These are phyloP conservation scores for Aspergillus candidus DNA, from an alignment of 2,329 filamentous ascomycete genomes.

Conservation along the genomic window DNA sequence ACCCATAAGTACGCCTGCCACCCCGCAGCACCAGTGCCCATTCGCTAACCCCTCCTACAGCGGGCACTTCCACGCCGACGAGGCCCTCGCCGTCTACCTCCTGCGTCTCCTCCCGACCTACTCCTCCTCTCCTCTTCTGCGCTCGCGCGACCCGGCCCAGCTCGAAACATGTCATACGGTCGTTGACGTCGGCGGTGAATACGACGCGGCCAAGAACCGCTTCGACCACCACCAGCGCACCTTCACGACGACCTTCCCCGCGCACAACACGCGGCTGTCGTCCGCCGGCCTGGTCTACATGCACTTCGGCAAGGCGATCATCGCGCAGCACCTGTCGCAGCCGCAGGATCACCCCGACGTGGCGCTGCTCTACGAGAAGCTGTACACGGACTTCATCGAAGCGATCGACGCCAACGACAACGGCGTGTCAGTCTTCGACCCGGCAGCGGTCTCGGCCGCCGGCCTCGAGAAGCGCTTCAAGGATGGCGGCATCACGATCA, in stretches of 20 bases:
- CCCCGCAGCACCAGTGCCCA: background rate
- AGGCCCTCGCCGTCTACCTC: constrained; percentile 94
- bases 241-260: constrained; percentile 80
- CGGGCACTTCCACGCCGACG: constrained; percentile 98
- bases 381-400: constrained; percentile 92
- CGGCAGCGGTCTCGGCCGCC: constrained; percentile 60
- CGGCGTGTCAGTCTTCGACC: constrained; percentile 77
- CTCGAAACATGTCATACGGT: constrained; percentile 86
- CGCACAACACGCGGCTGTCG: constrained; percentile 78
- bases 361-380: constrained; percentile 71
- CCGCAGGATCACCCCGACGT: constrained; percentile 61
- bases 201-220: constrained; percentile 67
- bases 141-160: constrained; percentile 75
- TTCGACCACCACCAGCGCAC: constrained; percentile 97
- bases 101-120: constrained; percentile 84
- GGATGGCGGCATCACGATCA: constrained; percentile 74
- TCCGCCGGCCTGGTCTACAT: constrained; percentile 92
- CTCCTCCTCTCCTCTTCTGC: constrained; percentile 64
- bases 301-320: constrained; percentile 84
- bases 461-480: constrained; percentile 77
- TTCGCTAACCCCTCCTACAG: constrained; percentile 27
- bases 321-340: constrained; percentile 60
- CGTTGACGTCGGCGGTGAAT: constrained; percentile 95
- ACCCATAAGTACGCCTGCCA: constrained; percentile 66
- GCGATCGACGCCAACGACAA: constrained; percentile 98